A percentile compares a stretch with the other conserved stretches of the same genome.
phyloP scores from a whole-genome alignment of 1,139 yeast species.

The Blastobotrys serpentis region DNA sequence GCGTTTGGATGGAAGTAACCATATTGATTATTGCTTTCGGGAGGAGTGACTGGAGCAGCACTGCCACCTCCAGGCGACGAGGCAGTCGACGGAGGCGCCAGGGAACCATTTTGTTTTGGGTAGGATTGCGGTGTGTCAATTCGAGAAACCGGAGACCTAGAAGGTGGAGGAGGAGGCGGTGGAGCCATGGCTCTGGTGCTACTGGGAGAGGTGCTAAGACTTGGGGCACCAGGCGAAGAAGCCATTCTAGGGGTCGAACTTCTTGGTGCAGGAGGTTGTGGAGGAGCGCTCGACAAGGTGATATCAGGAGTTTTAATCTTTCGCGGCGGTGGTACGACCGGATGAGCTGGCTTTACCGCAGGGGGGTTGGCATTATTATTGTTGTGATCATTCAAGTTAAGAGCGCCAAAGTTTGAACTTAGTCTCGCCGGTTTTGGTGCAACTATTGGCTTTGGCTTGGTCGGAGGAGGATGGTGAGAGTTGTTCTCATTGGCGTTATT shows the following conservation, averaged over 20 bases:
- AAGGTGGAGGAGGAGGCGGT: slow-evolving; percentile 13
- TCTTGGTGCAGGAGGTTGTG: slow-evolving; percentile 12
- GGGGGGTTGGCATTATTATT: background rate
- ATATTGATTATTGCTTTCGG: background rate
- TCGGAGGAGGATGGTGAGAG: background rate
- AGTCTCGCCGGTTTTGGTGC: slow-evolving; percentile 22
- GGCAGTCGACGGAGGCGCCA: slow-evolving; percentile 7
- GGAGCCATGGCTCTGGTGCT: slow-evolving; percentile 3
- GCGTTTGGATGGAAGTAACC: slow-evolving; percentile 4
- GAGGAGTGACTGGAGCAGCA: slow-evolving; percentile 8
- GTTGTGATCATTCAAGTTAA: slow-evolving; percentile 6
- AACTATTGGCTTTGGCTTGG: slow-evolving; percentile 16
- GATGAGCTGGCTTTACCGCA: too few species aligned
- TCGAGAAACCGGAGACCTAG: slow-evolving; percentile 4
- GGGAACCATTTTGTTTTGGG: background rate
- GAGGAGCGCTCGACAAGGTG: slow-evolving; percentile 12
- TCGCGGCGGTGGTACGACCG: background rate
- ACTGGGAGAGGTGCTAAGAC: slow-evolving; percentile 11
- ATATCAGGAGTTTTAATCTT: slow-evolving; percentile 15
- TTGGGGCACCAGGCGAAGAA: slow-evolving; percentile 9
- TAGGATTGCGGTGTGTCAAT: background rate
- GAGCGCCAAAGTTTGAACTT: slow-evolving; percentile 11
- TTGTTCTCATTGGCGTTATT: background rate
- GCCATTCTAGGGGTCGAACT: slow-evolving; percentile 3
- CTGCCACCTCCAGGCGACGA: background rate